phyloP scores from a whole-genome alignment of 169 alveolate genomes.

The Plasmodium gaboni region DNA sequence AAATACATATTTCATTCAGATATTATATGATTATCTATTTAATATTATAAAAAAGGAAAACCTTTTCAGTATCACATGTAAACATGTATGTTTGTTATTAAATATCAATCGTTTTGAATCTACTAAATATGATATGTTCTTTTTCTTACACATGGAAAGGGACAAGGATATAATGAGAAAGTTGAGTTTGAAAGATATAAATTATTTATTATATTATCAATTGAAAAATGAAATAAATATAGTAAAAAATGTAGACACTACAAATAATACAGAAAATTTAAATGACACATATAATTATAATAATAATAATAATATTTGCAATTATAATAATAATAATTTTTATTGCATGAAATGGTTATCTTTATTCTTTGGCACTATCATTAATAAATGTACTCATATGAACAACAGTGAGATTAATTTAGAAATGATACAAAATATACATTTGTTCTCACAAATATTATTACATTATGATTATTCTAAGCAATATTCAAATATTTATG shows the following conservation, averaged over 20 bases:
- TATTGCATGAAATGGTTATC: no score
- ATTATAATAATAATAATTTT: no score
- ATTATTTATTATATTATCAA: constrained; percentile 60
- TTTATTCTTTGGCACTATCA: background rate
- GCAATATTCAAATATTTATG: constrained; percentile 13
- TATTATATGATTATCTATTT: constrained; percentile 54
- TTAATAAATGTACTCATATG: background rate
- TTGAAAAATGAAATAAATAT: constrained; percentile 28
- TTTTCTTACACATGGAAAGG: constrained; percentile 21
- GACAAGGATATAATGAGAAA: background rate
- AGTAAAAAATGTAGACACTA: background rate
- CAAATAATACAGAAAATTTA: no score
- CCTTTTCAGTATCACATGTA: constrained; percentile 22
- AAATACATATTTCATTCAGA: constrained; percentile 34
- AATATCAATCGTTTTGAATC: constrained; percentile 37
- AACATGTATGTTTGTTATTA: constrained; percentile 54
- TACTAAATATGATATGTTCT: constrained; percentile 45
- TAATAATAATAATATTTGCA: no score
- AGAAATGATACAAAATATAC: constrained; percentile 33
- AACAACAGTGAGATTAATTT: constrained; percentile 4
- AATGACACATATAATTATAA: background rate
- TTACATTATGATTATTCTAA: constrained; percentile 61
- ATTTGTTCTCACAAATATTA: constrained; percentile 28
- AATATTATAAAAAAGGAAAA: constrained; percentile 10
- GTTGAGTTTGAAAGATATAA: constrained; percentile 24